phyloP scores from a whole-genome alignment of 805 yeast genomes.

The Barnettozyma populi region DNA sequence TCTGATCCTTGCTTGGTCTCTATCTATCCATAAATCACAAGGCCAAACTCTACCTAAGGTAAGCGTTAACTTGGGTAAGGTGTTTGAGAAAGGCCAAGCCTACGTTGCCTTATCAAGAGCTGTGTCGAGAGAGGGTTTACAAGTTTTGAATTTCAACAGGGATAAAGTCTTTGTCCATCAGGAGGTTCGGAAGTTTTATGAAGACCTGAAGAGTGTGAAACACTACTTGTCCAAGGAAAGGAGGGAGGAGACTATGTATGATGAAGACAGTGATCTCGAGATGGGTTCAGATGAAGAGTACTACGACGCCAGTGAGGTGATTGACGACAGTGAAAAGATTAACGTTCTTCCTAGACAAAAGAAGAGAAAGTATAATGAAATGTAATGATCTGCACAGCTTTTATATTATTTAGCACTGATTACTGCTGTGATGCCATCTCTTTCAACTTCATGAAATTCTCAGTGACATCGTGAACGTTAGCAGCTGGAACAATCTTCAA shows the following conservation, averaged over 20 bases:
- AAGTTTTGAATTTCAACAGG: constrained; percentile 67
- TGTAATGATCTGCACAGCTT: background rate
- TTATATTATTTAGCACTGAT: background rate
- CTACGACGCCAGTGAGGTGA: constrained; percentile 19
- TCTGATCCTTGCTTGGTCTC: constrained; percentile 89
- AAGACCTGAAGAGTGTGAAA: constrained; percentile 33
- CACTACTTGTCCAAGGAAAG: constrained; percentile 14
- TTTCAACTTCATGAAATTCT: constrained; percentile 3
- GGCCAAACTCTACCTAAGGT: constrained; percentile 83
- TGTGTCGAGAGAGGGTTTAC: constrained; percentile 73
- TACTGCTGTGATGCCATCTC: background rate
- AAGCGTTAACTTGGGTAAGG: constrained; percentile 65
- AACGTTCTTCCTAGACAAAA: background rate
- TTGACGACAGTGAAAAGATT: constrained; percentile 39
- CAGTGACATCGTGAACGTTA: constrained; percentile 4
- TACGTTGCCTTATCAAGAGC: constrained; percentile 95
- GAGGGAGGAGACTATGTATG: background rate
- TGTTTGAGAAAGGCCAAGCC: constrained; percentile 92
- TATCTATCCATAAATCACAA: constrained; percentile 93
- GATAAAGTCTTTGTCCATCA: constrained; percentile 62
- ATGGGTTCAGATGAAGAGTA: constrained; percentile 27
- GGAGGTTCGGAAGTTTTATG: constrained; percentile 67
- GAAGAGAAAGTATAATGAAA: background rate
- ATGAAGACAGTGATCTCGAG: background rate
- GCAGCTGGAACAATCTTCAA: constrained; percentile 7